Base-by-base conservation (phyloP, 768 basidiomycete genomes). In the Boletus insuetus region DNA sequence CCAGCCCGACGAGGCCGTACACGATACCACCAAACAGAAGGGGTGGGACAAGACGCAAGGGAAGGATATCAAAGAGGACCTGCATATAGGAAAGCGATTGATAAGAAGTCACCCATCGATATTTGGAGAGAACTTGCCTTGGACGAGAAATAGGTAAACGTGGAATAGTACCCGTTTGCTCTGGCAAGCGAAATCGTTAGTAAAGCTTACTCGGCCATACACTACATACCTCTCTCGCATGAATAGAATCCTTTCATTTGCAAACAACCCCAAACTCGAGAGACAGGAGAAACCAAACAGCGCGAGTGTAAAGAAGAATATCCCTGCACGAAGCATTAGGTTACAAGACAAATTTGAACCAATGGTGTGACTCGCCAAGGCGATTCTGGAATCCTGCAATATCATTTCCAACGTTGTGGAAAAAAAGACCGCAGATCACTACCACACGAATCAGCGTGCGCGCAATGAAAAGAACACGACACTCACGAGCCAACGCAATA, bases 371-470 rank as follows among this genome's bases (percentile, higher is more conserved):
- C 75, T n/a, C 59, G 85, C 90, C 92, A 55, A 95, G 78, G 60
- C 94, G 81, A 66, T 96, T 95, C 78, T 98, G 96, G 84, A 99
- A 97, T 6, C 96, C 96, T 7, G 91, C 86, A 47, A 98, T 98
- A 73, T 98, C 95, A 66, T 94, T 88, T 16, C 85, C 87, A 51
- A 97, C 86, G 53, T 91, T 82, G 65, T 89, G 88, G 77, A 90
- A 95, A 74, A 98, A 91, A 63, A 94, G 76, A n/a, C 94, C 94
- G 68, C 94, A 97, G 44, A 97, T 79, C 51, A 94, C 90, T 93
- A 55, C 29, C 45, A 31, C 38, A 37, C 11, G 8, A 43, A 39
- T 61, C 49, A 60, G 49, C 13, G 54, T 17, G 35, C 6, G 3
- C 2, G 6, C 32, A 39, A 45, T 17, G 46, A 41, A 40, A 24